A percentile compares a stretch with the other conserved stretches of the same genome.
These are phyloP conservation scores for Leptographium procerum DNA, from an alignment of 2,329 filamentous ascomycete genomes.

Conservation along the genomic window DNA sequence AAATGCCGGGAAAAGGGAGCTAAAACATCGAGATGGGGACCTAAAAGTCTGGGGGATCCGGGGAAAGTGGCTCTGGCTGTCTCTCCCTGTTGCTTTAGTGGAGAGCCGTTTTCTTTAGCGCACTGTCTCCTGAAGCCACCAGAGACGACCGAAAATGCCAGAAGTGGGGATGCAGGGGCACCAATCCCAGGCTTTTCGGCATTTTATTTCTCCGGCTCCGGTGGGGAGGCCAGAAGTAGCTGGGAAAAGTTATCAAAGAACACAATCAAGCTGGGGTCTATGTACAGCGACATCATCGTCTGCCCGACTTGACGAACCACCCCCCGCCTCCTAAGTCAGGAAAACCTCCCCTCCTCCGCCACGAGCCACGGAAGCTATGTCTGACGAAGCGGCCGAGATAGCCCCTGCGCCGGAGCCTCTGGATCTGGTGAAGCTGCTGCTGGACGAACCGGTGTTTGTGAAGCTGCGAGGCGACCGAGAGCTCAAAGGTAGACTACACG, in stretches of 20 bases:
- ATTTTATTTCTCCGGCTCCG: background rate
- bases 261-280: background rate
- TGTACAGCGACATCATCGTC: background rate
- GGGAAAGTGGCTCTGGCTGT: background rate
- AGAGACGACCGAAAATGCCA: background rate
- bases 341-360: background rate
- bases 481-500: conserved; percentile 88
- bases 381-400: conserved; percentile 66
- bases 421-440: conserved; percentile 84
- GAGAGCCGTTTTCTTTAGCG: background rate
- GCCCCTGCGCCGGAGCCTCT: conserved; percentile 78
- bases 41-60: background rate
- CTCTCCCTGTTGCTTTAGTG: background rate
- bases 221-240: background rate
- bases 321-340: background rate
- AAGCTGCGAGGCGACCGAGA: conserved; percentile 94
- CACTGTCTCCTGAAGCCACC: background rate
- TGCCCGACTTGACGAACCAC: background rate
- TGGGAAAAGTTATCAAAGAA: background rate
- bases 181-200: background rate
- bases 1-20: background rate
- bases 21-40: background rate
- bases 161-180: background rate
- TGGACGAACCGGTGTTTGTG: conserved; percentile 94
- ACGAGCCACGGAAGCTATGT: conserved; percentile 43